Evolutionary conservation across 495 filamentous ascomycete species (phyloP), one percentile per base, ranked within the genome.

Genomic region (Penicillium verhagenii): DNA sequence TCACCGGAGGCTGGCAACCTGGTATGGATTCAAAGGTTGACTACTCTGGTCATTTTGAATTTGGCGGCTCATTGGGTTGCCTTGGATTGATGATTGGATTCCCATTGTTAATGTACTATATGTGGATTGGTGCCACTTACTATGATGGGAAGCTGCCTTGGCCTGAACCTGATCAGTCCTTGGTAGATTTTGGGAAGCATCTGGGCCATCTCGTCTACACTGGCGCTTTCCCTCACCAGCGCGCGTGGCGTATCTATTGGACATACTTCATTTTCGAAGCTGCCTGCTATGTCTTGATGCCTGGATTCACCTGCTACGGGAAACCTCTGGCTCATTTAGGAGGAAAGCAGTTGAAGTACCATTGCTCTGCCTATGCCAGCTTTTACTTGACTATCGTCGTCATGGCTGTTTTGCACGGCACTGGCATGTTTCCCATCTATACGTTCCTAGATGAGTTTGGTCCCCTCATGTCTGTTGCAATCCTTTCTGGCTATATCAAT

Each of bases 41-140:
- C 37, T 52, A 65, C 16, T 59, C 57, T 5, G 61, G 52, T 10
- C 50, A 86, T 50, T 88, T 88, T 66, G 93, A 97, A 61, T 97
- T 97, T 61, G 91, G 92, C 46, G 93, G 93, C 50, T 81, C 89
- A 8, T 72, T 75, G 20, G 92, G 92, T 42, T 83, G 88, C 21
- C 67, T 67, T 20, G 73, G 79, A 38, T 83, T 95, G 76, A 97
- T 97, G 90, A 72, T 91, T 50, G 87, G 84, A 45, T 97, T 96
- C 70, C 93, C 93, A 14, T 25, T 86, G 21, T 73, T 97, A 43
- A 97, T 97, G 93, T 97, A 87, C 78, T 97, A 96, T 75, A 92
- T 97, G 90, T 97, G 90, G 89, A 86, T 96, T 64, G 93, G 93
- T 20, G 88, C 92, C 8, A 91, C 85, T 8, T 90, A 91, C 72